Base-by-base conservation (phyloP, 2,329 filamentous ascomycete species). In the Arthrobotrys sinensis region DNA sequence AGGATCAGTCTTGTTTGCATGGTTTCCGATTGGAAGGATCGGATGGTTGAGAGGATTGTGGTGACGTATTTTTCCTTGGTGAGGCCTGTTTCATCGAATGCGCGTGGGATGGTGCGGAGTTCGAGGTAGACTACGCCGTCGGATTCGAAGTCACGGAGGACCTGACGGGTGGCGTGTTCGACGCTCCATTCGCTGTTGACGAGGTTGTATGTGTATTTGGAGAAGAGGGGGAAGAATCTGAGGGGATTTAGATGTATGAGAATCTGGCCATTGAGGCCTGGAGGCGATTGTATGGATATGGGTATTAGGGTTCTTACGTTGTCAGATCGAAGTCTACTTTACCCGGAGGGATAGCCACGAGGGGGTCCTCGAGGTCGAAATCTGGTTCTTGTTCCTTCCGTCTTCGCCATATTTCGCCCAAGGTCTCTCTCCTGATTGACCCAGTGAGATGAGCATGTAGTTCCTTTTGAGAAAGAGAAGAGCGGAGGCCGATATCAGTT, bases 381-480 rank as follows among this genome's bases (percentile, higher is more conserved):
- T 86, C 82, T 3, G 87, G 85, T 6, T 87, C 84, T 19, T 83
- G 81, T 2, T 85, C 84, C 75, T 88, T 89, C 83, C 90, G 92
- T 68, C 84, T 83, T 57, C 85, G 81, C 92, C 93, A 96, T 82
- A 95, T 90, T 43, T 92, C 88, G 82, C 93, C 92, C 1, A 96
- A 88, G 78, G 89, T 91, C 81, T 89, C 85, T 36, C 91, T 89
- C 82, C 89, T 91, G 83, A 96, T 93, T 83, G 91, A 93, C 66
- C 93, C 92, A 46, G 90, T 92, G 52, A 96, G 87, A 84, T 96
- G 92, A 79, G 93, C 92, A 82, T 96, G 93, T 66, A 95, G 88
- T 91, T 94, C 81, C 81, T 82, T 78, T 72, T 63, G 16, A 43
- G 19, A 63, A 66, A 72, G 55, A 69, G 63, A 78, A 72, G 21